These are phyloP conservation scores for Cunninghamia lanceolata DNA, from an alignment of 75 land plant genomes.

Conservation along the genomic window DNA sequence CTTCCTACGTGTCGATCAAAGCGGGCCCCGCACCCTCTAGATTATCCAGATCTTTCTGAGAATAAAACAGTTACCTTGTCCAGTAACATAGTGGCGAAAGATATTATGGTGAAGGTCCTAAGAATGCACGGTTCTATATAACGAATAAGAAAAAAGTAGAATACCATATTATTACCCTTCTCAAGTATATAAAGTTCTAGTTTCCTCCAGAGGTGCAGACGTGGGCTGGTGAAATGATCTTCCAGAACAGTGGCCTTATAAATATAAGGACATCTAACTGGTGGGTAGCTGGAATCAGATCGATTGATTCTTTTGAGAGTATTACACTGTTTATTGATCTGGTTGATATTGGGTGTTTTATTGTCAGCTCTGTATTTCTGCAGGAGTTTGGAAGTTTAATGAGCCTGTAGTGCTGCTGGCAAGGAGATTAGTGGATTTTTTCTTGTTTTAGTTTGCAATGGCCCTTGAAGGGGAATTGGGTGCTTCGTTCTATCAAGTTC, in stretches of 20 bases:
- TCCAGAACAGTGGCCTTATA: not conserved
- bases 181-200: not conserved
- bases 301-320: not conserved
- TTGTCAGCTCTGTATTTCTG: not conserved
- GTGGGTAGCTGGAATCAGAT: too few species aligned
- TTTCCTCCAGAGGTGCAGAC: not conserved
- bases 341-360: not conserved
- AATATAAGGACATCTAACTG: too few species aligned
- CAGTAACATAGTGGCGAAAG: not conserved
- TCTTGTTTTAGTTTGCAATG: not conserved
- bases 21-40: not conserved
- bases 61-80: not conserved
- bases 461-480: conserved; percentile 7
- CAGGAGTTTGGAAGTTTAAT: not conserved
- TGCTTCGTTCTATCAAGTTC: conserved; percentile 51
- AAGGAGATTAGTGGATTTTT: not conserved
- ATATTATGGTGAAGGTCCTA: not conserved
- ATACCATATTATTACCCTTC: not conserved
- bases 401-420: not conserved
- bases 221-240: not conserved
- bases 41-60: not conserved
- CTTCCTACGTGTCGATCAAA: not conserved
- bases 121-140: not conserved
- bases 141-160: not conserved
- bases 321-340: not conserved